A percentile compares a stretch with the other conserved stretches of the same genome.
Conservation (phyloP, 2,329 filamentous ascomycete species). For the Orbilia blumenaviensis region DNA sequence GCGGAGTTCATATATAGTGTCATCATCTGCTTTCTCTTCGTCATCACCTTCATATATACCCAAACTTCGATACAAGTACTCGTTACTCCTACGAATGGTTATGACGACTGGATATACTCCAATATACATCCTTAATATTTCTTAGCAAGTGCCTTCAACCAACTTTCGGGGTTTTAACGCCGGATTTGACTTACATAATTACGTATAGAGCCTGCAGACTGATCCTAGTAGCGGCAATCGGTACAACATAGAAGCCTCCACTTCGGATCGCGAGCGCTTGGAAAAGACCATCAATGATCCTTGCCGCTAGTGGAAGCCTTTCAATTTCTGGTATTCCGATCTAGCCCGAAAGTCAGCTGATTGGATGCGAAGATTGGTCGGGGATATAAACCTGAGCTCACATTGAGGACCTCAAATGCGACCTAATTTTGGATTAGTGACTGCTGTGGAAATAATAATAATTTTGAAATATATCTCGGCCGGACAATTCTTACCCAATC, state of each 20-base stretch:
- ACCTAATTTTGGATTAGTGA: constrained; percentile 10
- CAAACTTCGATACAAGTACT: constrained; percentile 67
- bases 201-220: constrained; percentile 67
- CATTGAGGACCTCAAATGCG: constrained; percentile 61
- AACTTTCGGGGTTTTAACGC: not conserved
- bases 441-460: not conserved
- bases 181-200: constrained; percentile 62
- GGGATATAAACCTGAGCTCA: not conserved
- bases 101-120: constrained; percentile 68
- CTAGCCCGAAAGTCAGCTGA: constrained; percentile 1
- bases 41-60: constrained; percentile 64
- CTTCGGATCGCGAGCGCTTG: constrained; percentile 66
- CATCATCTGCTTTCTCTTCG: constrained; percentile 46
- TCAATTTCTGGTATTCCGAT: constrained; percentile 64
- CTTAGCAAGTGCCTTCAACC: not conserved
- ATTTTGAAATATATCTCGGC: not conserved
- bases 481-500: constrained; percentile 59
- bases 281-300: constrained; percentile 66
- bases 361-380: not conserved
- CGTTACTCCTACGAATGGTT: constrained; percentile 66
- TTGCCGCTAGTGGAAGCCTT: constrained; percentile 60
- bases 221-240: constrained; percentile 63
- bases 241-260: constrained; percentile 66
- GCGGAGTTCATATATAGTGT: constrained; percentile 53
- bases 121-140: constrained; percentile 65